A percentile compares a stretch with the other conserved stretches of the same genome.
Evolutionary conservation across 768 basidiomycete species (phyloP).

Genomic region (Auriculariales sp.): DNA sequence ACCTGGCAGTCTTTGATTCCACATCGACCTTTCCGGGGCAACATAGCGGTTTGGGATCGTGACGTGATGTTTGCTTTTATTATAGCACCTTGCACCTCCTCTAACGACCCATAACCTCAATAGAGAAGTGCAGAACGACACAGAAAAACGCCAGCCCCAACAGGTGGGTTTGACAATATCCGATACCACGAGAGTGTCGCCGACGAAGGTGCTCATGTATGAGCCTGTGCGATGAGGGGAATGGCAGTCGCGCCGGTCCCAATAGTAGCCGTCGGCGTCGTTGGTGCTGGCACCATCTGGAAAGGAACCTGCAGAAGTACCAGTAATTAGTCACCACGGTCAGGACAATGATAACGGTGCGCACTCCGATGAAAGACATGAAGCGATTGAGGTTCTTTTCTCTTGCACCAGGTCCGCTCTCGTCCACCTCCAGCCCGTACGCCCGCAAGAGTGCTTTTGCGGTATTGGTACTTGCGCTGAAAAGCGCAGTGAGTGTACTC

Average conservation of each 20-base stretch:
- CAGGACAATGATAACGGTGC: slow-evolving; percentile 8
- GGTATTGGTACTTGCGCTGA: slow-evolving; percentile 26
- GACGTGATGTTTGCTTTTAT: no score
- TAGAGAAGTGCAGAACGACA: no score
- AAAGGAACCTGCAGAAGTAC: slow-evolving; percentile 21
- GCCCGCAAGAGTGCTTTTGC: slow-evolving; percentile 27
- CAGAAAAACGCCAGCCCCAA: no score
- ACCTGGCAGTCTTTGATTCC: no score
- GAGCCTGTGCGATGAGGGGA: neutral
- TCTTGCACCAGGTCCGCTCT: slow-evolving; percentile 12
- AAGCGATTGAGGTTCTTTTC: slow-evolving; percentile 29
- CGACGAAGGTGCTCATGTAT: no score
- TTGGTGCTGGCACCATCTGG: slow-evolving; percentile 23
- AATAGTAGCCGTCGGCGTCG: neutral
- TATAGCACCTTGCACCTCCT: no score
- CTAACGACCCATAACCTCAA: no score
- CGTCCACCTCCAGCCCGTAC: slow-evolving; percentile 24
- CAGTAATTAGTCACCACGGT: neutral
- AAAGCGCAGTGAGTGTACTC: slow-evolving; percentile 28
- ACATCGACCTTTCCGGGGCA: no score
- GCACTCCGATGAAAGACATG: slow-evolving; percentile 33
- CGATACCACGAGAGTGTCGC: no score
- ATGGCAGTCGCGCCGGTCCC: no score
- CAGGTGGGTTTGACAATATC: no score
- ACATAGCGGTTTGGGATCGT: no score